Conservation (phyloP, 1,284 basidiomycete genomes). For the Rhodotorula sp. region DNA sequence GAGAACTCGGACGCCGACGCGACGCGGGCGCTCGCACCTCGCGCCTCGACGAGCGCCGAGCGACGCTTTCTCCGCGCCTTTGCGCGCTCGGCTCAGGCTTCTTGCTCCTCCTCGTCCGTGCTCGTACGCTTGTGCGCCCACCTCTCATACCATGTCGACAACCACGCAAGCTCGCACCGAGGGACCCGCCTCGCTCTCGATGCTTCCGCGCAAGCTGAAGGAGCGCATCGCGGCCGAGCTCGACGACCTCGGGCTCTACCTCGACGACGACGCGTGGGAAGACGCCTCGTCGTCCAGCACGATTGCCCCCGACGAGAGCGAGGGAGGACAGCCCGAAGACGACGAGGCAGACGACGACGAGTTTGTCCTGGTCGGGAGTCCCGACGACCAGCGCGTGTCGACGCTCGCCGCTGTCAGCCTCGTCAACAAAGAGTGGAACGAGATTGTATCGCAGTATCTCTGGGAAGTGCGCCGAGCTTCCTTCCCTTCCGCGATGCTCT, state of each 20-base stretch:
- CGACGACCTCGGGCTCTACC: slow-evolving; percentile 1
- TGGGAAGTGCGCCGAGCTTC: background rate
- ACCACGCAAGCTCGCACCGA: background rate
- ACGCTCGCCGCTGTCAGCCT: background rate
- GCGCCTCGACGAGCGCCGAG: background rate
- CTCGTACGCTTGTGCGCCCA: too few relatives aligned
- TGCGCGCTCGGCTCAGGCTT: background rate
- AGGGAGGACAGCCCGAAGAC: too few relatives aligned
- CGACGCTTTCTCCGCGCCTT: background rate
- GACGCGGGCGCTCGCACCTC: too few relatives aligned
- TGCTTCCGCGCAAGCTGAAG: slow-evolving; percentile 7
- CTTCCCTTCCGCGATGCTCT: background rate
- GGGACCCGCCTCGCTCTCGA: background rate
- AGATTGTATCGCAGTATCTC: background rate
- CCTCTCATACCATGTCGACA: too few relatives aligned
- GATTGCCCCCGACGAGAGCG: too few relatives aligned
- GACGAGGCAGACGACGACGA: background rate
- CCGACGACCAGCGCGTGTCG: background rate
- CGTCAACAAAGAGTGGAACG: slow-evolving; percentile 4
- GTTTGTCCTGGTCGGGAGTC: background rate
- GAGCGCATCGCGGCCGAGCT: background rate
- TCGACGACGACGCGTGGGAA: background rate
- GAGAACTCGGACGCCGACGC: too few relatives aligned
- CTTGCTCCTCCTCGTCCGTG: too few relatives aligned
- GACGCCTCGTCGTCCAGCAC: background rate